Conservation (phyloP, 2,329 filamentous ascomycete species). For the Venturia oleaginea region DNA sequence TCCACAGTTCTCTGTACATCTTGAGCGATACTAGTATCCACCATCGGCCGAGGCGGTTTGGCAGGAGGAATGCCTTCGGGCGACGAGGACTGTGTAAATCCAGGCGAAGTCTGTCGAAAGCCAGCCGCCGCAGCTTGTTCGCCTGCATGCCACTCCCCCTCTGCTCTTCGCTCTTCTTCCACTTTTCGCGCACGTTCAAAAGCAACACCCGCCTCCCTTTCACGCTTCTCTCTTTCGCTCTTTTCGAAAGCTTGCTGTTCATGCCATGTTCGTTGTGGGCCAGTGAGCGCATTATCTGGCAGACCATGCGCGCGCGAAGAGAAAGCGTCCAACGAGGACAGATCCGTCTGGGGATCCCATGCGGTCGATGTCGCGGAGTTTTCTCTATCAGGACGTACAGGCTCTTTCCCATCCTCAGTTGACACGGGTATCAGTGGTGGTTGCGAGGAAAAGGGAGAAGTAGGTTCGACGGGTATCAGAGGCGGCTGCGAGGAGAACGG, state of each 20-base stretch:
- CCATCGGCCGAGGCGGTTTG: conserved; percentile 25
- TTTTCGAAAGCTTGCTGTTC: conserved; percentile 26
- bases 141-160: conserved; percentile 21
- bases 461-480: not conserved
- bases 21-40: conserved; percentile 9
- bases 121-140: conserved; percentile 19
- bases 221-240: conserved; percentile 20
- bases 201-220: conserved; percentile 20
- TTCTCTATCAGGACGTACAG: conserved; percentile 17
- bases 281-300: conserved; percentile 16
- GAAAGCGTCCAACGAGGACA: conserved; percentile 23
- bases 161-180: conserved; percentile 22
- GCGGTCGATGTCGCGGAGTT: conserved; percentile 22
- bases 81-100: conserved; percentile 23
- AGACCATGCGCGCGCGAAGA: conserved; percentile 21
- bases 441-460: conserved; percentile 1
- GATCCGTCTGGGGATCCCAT: conserved; percentile 24
- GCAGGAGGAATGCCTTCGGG: conserved; percentile 26
- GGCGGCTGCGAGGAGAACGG: conserved; percentile 2
- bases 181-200: conserved; percentile 18
- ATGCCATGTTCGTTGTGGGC: conserved; percentile 21
- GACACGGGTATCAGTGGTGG: conserved; percentile 14
- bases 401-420: conserved; percentile 21
- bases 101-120: not conserved
- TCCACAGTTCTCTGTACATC: conserved; percentile 18